Evolutionary conservation across 495 filamentous ascomycete genomes (phyloP).

Genomic region (Penicillium longicatenatum): DNA sequence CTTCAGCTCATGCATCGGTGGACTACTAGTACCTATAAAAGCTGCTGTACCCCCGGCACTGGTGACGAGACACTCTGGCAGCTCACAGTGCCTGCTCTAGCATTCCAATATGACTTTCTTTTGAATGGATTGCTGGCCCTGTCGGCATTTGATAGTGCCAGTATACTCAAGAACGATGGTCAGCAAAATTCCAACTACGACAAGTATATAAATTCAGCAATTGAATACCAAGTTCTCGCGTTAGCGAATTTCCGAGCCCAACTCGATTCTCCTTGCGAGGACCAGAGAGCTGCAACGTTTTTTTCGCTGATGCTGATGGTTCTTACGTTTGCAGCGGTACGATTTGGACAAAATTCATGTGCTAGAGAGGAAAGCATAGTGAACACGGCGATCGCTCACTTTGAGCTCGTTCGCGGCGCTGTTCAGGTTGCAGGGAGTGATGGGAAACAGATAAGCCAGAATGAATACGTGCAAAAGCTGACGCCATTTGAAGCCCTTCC

Average conservation of each 20-base stretch:
- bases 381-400: neutral
- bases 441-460: neutral
- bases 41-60: slow-evolving; percentile 3
- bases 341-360: neutral
- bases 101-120: slow-evolving; percentile 7
- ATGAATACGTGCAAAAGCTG: slow-evolving; percentile 7
- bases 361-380: neutral
- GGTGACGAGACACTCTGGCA: slow-evolving; percentile 7
- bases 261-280: neutral
- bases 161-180: neutral
- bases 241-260: slow-evolving; percentile 1
- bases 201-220: neutral
- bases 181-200: neutral
- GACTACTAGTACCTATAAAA: slow-evolving; percentile 7
- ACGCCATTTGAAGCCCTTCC: slow-evolving; percentile 2
- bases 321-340: neutral
- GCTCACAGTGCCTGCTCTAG: neutral
- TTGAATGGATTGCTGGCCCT: slow-evolving; percentile 2
- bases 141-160: slow-evolving; percentile 4
- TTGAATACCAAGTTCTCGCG: slow-evolving; percentile 2
- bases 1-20: slow-evolving; percentile 9
- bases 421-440: slow-evolving; percentile 1
- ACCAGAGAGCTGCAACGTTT: neutral
- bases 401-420: slow-evolving; percentile 7
- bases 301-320: slow-evolving; percentile 11